Conservation (phyloP, 2,329 filamentous ascomycete species). For the Biscogniauxia sp. region DNA sequence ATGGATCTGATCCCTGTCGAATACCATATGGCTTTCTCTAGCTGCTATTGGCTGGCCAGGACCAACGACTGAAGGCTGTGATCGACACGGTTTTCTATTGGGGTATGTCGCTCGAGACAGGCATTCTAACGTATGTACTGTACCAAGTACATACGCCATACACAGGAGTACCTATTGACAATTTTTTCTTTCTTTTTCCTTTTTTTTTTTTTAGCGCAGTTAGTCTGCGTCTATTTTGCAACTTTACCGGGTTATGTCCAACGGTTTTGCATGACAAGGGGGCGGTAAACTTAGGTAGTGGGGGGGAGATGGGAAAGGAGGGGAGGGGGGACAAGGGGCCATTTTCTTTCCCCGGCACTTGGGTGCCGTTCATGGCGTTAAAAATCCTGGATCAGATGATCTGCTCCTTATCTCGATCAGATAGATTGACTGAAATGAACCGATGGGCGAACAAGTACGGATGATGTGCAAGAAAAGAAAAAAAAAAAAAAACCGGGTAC, state of each 20-base stretch:
- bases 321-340: too few relatives aligned
- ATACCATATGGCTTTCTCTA: neutral
- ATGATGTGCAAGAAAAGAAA: neutral
- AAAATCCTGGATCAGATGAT: constrained; percentile 1
- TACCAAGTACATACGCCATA: neutral
- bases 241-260: neutral
- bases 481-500: constrained; percentile 3
- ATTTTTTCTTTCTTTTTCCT: too few relatives aligned
- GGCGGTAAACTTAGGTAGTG: neutral
- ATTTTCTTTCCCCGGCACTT: neutral
- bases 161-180: too few relatives aligned
- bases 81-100: neutral
- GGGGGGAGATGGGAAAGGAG: too few relatives aligned
- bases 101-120: neutral
- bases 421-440: neutral
- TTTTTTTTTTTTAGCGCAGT: neutral
- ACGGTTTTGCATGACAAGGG: neutral
- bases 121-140: too few relatives aligned
- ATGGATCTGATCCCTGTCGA: neutral
- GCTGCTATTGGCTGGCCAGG: neutral
- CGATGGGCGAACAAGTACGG: neutral
- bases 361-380: neutral
- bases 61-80: neutral
- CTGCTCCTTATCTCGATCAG: neutral
- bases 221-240: neutral